These are phyloP conservation scores for Anethum foeniculum DNA, from an alignment of 140 eudicot species.

Conservation along the genomic window DNA sequence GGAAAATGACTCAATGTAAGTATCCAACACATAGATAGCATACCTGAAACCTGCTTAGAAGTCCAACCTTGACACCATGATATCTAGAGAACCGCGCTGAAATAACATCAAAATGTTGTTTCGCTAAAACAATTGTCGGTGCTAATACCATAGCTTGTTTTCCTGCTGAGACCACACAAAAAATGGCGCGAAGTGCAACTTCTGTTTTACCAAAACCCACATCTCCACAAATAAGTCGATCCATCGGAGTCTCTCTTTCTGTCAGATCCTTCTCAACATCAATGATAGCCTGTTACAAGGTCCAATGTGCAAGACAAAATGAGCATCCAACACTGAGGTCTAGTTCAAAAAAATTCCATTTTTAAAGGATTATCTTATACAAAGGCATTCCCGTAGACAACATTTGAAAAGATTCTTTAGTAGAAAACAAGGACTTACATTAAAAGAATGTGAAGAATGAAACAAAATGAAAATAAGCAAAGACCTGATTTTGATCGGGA, in stretches of 20 bases:
- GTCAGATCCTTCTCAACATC: slow-evolving; percentile 92
- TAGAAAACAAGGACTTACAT: neutral
- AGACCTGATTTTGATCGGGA: slow-evolving; percentile 80
- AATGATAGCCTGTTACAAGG: slow-evolving; percentile 60
- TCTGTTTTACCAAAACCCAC: slow-evolving; percentile 98
- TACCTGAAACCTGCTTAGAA: slow-evolving; percentile 98
- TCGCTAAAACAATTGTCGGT: slow-evolving; percentile 91
- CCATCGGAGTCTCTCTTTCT: slow-evolving; percentile 94
- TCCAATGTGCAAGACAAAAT: slow-evolving; percentile 13
- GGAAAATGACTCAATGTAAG: neutral
- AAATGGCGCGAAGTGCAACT: slow-evolving; percentile 92
- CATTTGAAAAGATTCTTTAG: neutral
- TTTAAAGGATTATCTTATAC: neutral
- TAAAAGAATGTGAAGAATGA: neutral
- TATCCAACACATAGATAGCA: slow-evolving; percentile 1
- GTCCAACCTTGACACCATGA: slow-evolving; percentile 68
- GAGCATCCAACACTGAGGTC: slow-evolving; percentile 7
- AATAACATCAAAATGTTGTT: slow-evolving; percentile 81
- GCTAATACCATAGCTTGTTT: slow-evolving; percentile 95
- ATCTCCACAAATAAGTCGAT: slow-evolving; percentile 90
- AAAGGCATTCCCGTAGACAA: neutral
- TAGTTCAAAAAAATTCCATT: no score
- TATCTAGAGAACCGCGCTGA: slow-evolving; percentile 79
- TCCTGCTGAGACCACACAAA: slow-evolving; percentile 82
- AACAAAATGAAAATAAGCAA: neutral